Evolutionary conservation across 441 rosid species (phyloP).

Genomic region (Hura crepitans): DNA sequence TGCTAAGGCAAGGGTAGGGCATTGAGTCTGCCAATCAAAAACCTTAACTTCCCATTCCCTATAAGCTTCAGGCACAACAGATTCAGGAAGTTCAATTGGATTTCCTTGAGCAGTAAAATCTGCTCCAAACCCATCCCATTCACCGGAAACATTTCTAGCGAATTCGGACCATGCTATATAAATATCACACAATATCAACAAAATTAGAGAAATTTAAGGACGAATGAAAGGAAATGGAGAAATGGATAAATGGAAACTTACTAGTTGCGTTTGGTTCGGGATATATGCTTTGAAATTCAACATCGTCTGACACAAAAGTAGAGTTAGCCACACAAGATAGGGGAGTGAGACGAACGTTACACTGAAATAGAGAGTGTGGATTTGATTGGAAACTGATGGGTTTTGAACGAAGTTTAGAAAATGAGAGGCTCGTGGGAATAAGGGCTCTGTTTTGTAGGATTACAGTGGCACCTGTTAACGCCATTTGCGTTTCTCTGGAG

Average conservation of each 20-base stretch:
- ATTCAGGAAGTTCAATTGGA: constrained; percentile 75
- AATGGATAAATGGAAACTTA: constrained; percentile 8
- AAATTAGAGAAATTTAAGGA: neutral
- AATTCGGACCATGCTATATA: constrained; percentile 72
- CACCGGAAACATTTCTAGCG: constrained; percentile 66
- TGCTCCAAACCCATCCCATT: constrained; percentile 96
- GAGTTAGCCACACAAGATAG: constrained; percentile 13
- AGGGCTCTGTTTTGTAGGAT: constrained; percentile 18
- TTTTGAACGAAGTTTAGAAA: constrained; percentile 1
- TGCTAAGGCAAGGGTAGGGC: constrained; percentile 72
- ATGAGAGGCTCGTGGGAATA: neutral
- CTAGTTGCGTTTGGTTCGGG: neutral
- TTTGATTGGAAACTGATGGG: constrained; percentile 4
- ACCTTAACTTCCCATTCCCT: constrained; percentile 94
- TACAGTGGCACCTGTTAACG: constrained; percentile 10
- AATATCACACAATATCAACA: neutral
- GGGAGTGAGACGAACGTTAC: neutral
- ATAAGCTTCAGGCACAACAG: constrained; percentile 80
- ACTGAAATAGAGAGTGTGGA: neutral
- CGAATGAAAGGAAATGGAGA: neutral
- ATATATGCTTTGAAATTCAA: neutral
- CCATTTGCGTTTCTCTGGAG: constrained; percentile 5
- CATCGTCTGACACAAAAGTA: neutral
- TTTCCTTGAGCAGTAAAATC: constrained; percentile 61
- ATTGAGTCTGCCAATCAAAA: constrained; percentile 95